Conservation (phyloP, 352 stramenopile genomes). For the Phytophthora sp. region DNA sequence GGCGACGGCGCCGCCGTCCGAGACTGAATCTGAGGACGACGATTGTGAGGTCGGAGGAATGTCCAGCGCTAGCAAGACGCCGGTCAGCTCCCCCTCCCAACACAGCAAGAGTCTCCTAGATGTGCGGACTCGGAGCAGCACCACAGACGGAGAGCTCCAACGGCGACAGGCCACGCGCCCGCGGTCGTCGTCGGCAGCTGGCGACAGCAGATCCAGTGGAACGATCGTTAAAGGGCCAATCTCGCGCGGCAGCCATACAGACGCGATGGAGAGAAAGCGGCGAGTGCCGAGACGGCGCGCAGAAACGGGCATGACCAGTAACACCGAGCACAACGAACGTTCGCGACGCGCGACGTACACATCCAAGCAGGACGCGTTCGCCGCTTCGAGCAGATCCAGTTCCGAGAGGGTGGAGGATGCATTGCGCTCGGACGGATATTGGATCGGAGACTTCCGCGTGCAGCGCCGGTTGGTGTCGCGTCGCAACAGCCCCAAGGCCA, state of each 20-base stretch:
- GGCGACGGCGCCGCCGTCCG: conserved; percentile 37
- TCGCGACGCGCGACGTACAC: conserved; percentile 36
- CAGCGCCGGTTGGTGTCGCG: conserved; percentile 50
- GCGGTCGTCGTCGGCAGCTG: conserved; percentile 31
- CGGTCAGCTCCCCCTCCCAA: background rate
- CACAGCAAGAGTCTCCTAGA: conserved; percentile 29
- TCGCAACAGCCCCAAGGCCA: conserved; percentile 36
- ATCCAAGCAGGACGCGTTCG: conserved; percentile 35
- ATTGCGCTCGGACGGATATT: conserved; percentile 74
- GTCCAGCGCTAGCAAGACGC: background rate
- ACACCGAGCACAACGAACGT: conserved; percentile 25
- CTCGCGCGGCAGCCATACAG: background rate
- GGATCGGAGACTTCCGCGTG: conserved; percentile 75
- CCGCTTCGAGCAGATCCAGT: conserved; percentile 37
- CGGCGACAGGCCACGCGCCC: conserved; percentile 21
- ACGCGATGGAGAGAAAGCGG: conserved; percentile 30
- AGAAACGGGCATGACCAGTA: conserved; percentile 18
- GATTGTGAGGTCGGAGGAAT: conserved; percentile 32
- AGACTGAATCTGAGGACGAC: conserved; percentile 65
- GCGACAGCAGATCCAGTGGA: conserved; percentile 14
- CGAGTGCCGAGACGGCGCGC: conserved; percentile 29
- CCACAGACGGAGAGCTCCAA: conserved; percentile 24
- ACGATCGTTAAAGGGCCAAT: background rate
- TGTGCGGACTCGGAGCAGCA: conserved; percentile 27
- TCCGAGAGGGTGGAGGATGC: conserved; percentile 60